Evolutionary conservation across 371 early-diverging fungal species (phyloP), one percentile per base, ranked within the genome.

Genomic region (Massospora cicadina): DNA sequence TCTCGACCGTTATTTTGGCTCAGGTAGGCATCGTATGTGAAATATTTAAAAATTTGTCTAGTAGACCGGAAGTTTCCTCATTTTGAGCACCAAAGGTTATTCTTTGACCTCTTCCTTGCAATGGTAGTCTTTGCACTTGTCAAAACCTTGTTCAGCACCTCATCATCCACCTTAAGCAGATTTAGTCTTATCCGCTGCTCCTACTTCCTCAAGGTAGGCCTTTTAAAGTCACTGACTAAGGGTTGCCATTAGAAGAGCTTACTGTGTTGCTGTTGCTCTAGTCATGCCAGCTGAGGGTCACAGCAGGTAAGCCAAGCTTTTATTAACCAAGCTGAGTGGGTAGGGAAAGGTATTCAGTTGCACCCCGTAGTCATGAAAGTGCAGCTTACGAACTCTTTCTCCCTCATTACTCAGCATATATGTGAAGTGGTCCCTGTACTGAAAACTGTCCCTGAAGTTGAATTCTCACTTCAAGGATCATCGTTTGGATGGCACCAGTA

Each of bases 401-500:
- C 5, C 10, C 43, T 43, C 17, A 17, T 43, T 5, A 17, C 17
- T 43, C 43, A 43, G 43, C 5, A 43, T 43, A 10, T 43, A 5
- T 17, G 43, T 43, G 5, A 5, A 43, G 17, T 43, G 17, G 17
- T 43, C n/a, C n/a, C n/a, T n/a, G n/a, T n/a, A n/a, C n/a, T n/a
- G n/a, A n/a, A n/a, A n/a, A n/a, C n/a, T n/a, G n/a, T n/a, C n/a
- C n/a, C n/a, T n/a, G n/a, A n/a, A n/a, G n/a, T n/a, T n/a, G n/a
- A n/a, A n/a, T n/a, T n/a, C n/a, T n/a, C n/a, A n/a, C n/a, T n/a
- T n/a, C n/a, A n/a, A n/a, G n/a, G n/a, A n/a, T n/a, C n/a, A n/a
- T n/a, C n/a, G 43, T 10, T 67, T 67, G 32, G 31, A 65, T 2
- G 72, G 68, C 27, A 70, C 70, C 5, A 76, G 77, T 55, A 67